These are phyloP conservation scores for Aspergillus niger DNA, from an alignment of 2,329 filamentous ascomycete species.

Conservation along the genomic window DNA sequence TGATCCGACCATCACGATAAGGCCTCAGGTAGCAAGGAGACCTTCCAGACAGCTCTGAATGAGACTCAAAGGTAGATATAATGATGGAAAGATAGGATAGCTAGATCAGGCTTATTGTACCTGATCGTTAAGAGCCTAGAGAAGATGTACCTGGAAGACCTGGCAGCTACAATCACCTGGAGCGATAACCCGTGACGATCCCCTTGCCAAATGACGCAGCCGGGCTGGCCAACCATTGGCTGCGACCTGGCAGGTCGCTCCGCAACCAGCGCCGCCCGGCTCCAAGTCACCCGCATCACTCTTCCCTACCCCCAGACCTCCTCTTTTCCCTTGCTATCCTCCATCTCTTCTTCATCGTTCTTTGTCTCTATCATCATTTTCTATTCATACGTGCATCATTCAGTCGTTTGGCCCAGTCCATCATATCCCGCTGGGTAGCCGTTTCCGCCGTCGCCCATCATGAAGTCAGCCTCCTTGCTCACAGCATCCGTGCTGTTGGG, in stretches of 20 bases:
- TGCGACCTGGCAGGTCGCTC: constrained; percentile 18
- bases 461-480: constrained; percentile 84
- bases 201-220: constrained; percentile 26
- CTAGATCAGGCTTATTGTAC: not conserved
- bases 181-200: constrained; percentile 20
- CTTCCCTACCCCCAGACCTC: constrained; percentile 23
- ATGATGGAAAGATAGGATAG: not conserved
- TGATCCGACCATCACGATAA: constrained; percentile 5
- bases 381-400: constrained; percentile 20
- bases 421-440: constrained; percentile 11
- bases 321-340: constrained; percentile 13
- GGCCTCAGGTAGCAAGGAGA: not conserved
- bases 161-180: constrained; percentile 17
- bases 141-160: not conserved
- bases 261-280: constrained; percentile 23
- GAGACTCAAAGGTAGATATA: not conserved
- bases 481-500: constrained; percentile 78
- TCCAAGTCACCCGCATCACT: constrained; percentile 21
- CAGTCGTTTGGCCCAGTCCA: constrained; percentile 19
- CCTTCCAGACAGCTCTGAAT: not conserved
- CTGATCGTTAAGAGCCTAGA: not conserved
- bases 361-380: constrained; percentile 25
- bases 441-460: constrained; percentile 45
- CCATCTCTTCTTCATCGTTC: constrained; percentile 29
- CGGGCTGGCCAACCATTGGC: constrained; percentile 22